These are phyloP conservation scores for Triangularia verruculosa DNA, from an alignment of 2,329 filamentous ascomycete genomes.

Conservation along the genomic window DNA sequence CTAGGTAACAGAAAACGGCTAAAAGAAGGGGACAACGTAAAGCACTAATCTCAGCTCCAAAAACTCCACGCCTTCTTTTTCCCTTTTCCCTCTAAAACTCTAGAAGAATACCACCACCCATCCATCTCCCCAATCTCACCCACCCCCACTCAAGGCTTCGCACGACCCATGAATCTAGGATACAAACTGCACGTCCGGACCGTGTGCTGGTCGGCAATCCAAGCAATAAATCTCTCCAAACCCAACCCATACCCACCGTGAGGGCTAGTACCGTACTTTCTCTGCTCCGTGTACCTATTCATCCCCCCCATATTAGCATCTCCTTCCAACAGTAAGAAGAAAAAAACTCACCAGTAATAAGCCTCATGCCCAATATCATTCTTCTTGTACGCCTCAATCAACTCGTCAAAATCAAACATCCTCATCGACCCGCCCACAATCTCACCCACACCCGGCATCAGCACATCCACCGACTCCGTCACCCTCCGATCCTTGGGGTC, in stretches of 20 bases:
- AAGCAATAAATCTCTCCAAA: slow-evolving; percentile 73
- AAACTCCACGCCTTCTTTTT: slow-evolving; percentile 3
- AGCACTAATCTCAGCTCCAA: not conserved
- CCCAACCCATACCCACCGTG: slow-evolving; percentile 94
- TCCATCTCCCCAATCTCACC: not conserved
- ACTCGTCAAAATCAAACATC: slow-evolving; percentile 85
- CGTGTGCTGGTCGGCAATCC: slow-evolving; percentile 62
- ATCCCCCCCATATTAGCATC: not conserved
- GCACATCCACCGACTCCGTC: slow-evolving; percentile 84
- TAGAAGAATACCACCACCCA: no score
- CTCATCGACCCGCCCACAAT: slow-evolving; percentile 97
- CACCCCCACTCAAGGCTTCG: slow-evolving; percentile 63
- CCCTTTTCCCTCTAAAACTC: not conserved
- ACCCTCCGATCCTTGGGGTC: slow-evolving; percentile 75
- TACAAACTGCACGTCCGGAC: slow-evolving; percentile 70
- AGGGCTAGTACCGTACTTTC: slow-evolving; percentile 91
- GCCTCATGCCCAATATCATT: slow-evolving; percentile 68
- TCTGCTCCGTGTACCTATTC: slow-evolving; percentile 88
- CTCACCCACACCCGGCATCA: slow-evolving; percentile 59
- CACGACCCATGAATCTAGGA: slow-evolving; percentile 76
- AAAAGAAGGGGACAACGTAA: not conserved
- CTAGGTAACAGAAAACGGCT: not conserved
- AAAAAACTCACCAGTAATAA: slow-evolving; percentile 38
- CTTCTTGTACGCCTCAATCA: slow-evolving; percentile 82
- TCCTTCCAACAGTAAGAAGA: slow-evolving; percentile 61